Percentiles rank a stretch among this genome's conserved stretches.
These are phyloP conservation scores for Amanita pallidorosea DNA, from an alignment of 768 basidiomycete species.

Conservation along the genomic window DNA sequence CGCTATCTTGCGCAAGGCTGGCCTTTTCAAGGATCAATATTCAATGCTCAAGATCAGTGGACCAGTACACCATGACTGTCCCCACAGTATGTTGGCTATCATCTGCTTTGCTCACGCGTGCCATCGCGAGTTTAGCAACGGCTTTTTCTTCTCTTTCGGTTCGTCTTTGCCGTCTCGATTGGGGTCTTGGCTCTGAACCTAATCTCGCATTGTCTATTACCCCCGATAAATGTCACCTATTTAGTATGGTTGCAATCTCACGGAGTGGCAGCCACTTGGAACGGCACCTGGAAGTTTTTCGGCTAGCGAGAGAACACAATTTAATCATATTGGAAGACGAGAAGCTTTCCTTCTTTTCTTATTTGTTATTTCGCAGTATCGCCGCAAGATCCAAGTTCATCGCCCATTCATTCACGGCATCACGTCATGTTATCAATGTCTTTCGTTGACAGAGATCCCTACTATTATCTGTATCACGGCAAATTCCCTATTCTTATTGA, in stretches of 20 bases:
- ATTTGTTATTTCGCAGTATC: neutral
- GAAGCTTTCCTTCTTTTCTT: conserved; percentile 8
- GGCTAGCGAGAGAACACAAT: conserved; percentile 60
- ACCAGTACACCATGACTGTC: conserved; percentile 31
- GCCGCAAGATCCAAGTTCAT: neutral
- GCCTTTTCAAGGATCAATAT: conserved; percentile 61
- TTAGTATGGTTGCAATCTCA: conserved; percentile 81
- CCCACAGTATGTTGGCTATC: conserved; percentile 43
- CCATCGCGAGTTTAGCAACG: neutral
- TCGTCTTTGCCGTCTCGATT: neutral
- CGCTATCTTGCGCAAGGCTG: conserved; percentile 61
- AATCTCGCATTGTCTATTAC: neutral
- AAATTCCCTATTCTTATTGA: conserved; percentile 52
- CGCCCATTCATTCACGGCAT: neutral
- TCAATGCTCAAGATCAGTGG: conserved; percentile 73
- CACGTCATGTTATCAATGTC: neutral
- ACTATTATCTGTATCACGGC: conserved; percentile 71
- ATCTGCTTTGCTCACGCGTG: neutral
- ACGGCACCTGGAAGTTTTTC: conserved; percentile 61
- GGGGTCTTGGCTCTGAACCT: neutral
- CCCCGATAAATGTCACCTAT: conserved; percentile 1
- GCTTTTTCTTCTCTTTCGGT: neutral
- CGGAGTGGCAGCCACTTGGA: conserved; percentile 58
- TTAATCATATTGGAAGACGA: conserved; percentile 80
- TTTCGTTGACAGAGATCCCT: conserved; percentile 59